Evolutionary conservation across 441 rosid species (phyloP), one percentile per base, ranked within the genome.

Genomic region (Raphanus hybrid): DNA sequence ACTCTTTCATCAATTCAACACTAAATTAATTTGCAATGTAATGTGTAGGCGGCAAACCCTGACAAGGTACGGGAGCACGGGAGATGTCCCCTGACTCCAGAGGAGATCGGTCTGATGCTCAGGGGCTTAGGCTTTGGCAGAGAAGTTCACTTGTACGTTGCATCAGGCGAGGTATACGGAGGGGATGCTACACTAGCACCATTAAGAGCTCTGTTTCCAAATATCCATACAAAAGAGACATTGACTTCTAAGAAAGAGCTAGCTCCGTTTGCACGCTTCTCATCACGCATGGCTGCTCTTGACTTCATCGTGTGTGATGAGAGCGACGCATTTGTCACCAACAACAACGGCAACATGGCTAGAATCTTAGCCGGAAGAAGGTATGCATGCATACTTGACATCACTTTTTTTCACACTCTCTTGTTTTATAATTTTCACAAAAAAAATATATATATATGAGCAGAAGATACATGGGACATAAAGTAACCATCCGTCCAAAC

Each of bases 401-500:
- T 58, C 48, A 18, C 60, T 29, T 45, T n/a, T 20, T 7, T 57
- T 32, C 45, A 14, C 18, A 4, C 29, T 72, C 34, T 62, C 59
- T 52, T 39, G 27, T 37, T 37, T 73, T 3, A 68, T 50, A 12
- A 71, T 41, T 43, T 57, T 70, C 8, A 50, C 14, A n/a, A 45
- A 50, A 48, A 48, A 63, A 50, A 23, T 5, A 39, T 4, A 48
- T n/a, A 50, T 9, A 10, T 48, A 27, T 23, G 68, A 71, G 71
- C 82, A 88, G 95, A 88, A 87, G 95, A 83, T 90, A 88, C 89
- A 75, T 86, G 57, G 91, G 94, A 69, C 92, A 88, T 85, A 88
- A 84, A 75, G 86, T 91, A 58, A 90, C 92, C 15, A 84, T 90
- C 67, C 86, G 92, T 39, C 92, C 94, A 37, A 90, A 88, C 77